A percentile compares a stretch with the other conserved stretches of the same genome.
phyloP scores from a whole-genome alignment of 177 flowering plant species.

The Tripterygium wilfordii region DNA sequence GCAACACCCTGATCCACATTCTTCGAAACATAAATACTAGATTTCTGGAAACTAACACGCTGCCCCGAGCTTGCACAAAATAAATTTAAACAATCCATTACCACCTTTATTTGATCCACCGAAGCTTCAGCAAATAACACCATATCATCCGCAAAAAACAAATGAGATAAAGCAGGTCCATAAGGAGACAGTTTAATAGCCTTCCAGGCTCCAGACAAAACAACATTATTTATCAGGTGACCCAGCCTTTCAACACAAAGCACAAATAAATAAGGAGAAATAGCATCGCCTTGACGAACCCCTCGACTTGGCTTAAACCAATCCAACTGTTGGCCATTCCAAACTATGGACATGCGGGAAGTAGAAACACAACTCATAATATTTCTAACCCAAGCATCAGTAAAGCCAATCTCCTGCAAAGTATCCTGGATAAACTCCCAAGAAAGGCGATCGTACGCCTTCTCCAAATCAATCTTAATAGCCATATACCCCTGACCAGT shows the following conservation, averaged over 20 bases:
- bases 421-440: background rate
- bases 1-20: too few relatives aligned
- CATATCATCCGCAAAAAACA: too few relatives aligned
- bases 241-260: background rate
- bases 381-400: background rate
- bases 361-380: background rate
- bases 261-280: background rate
- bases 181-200: background rate
- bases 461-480: background rate
- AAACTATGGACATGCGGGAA: background rate
- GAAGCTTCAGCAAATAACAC: too few relatives aligned
- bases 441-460: background rate
- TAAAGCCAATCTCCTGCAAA: background rate
- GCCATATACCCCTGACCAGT: background rate
- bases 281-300: background rate
- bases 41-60: too few relatives aligned
- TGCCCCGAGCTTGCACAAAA: too few relatives aligned
- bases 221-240: background rate
- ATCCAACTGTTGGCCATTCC: background rate
- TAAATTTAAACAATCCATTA: too few relatives aligned
- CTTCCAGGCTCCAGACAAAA: background rate
- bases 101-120: too few relatives aligned
- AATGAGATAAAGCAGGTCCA: too few relatives aligned
- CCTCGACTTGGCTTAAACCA: background rate
- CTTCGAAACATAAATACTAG: too few relatives aligned